Evolutionary conservation across 2,329 filamentous ascomycete genomes (phyloP).

Genomic region (Ceratocystis alfenasii): DNA sequence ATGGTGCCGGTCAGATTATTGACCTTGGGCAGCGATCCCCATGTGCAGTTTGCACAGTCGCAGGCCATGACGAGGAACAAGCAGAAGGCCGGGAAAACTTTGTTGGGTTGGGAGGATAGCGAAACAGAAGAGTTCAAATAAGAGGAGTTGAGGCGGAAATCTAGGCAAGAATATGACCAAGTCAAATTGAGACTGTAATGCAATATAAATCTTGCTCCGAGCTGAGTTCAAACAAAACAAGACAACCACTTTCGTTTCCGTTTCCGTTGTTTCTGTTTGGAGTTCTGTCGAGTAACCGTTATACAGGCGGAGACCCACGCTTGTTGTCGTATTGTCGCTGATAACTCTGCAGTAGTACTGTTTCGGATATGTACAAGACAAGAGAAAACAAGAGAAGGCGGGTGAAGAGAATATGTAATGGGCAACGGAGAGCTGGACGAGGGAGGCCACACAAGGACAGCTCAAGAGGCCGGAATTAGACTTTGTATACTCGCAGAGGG

Average conservation of each 20-base stretch:
- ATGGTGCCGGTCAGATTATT: slow-evolving; percentile 24
- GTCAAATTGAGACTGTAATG: not conserved
- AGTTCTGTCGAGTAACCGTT: slow-evolving; percentile 8
- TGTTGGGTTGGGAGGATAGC: not conserved
- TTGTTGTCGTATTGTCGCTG: not conserved
- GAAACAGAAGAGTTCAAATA: no score
- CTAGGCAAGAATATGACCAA: not conserved
- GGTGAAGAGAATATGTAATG: not conserved
- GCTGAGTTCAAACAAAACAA: not conserved
- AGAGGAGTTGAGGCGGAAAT: not conserved
- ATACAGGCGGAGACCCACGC: not conserved
- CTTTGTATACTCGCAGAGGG: not conserved
- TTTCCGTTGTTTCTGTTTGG: not conserved
- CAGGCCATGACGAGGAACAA: not conserved
- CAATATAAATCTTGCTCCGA: not conserved
- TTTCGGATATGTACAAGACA: not conserved
- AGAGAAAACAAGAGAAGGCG: not conserved
- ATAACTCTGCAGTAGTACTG: not conserved
- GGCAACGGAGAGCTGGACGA: not conserved
- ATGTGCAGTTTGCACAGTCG: slow-evolving; percentile 24
- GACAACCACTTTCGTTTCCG: not conserved
- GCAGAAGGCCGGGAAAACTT: not conserved
- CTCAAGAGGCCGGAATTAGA: not conserved
- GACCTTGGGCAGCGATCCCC: slow-evolving; percentile 24
- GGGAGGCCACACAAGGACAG: not conserved